A percentile compares a stretch with the other conserved stretches of the same genome.
These are phyloP conservation scores for Bimuria novae-zelandiae DNA, from an alignment of 2,329 filamentous ascomycete genomes.

Conservation along the genomic window DNA sequence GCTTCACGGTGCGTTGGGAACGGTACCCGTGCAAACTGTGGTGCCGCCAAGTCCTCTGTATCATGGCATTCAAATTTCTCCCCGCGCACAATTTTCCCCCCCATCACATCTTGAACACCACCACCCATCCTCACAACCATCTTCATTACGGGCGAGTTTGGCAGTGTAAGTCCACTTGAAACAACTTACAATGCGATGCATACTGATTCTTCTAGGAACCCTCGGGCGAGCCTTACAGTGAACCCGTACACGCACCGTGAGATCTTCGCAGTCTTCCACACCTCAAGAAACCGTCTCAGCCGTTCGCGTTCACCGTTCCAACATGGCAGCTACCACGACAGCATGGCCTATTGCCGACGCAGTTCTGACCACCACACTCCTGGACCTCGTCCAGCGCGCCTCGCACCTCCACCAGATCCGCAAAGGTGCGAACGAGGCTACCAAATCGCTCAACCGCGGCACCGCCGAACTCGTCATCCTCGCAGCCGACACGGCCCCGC, in stretches of 20 bases:
- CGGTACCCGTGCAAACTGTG: neutral
- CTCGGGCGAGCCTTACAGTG: neutral
- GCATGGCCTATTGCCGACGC: neutral
- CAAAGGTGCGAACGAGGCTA: neutral
- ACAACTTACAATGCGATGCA: neutral
- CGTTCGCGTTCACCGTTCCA: neutral
- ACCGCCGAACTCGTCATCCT: neutral
- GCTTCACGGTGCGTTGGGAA: neutral
- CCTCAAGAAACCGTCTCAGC: too few relatives aligned
- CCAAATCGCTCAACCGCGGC: neutral
- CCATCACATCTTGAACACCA: neutral
- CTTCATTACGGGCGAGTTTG: neutral
- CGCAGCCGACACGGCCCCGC: neutral
- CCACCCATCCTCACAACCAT: neutral
- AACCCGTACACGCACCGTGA: neutral
- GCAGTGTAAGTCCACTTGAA: neutral
- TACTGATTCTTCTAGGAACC: neutral
- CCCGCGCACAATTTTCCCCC: neutral
- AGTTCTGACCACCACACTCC: neutral
- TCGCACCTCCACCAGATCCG: neutral
- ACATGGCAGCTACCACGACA: neutral
- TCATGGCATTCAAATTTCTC: neutral
- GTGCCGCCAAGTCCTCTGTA: neutral
- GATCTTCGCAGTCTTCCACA: too few relatives aligned
- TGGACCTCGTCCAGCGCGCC: neutral